phyloP scores from a whole-genome alignment of 2,329 filamentous ascomycete species.

The Leptographium procerum region DNA sequence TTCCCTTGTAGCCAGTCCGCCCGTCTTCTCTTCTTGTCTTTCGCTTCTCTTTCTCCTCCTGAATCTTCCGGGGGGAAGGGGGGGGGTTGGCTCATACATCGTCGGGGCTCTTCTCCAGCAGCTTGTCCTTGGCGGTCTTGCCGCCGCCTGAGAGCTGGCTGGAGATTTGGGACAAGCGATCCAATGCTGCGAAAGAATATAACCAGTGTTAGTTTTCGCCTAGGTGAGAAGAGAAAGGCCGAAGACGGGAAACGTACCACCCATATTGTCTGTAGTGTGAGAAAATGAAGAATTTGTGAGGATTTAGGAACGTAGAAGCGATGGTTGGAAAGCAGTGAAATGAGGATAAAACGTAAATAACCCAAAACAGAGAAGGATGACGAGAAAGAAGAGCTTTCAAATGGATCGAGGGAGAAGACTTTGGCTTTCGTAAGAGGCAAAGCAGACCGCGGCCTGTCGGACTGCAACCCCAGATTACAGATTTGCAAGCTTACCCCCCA shows the following conservation, averaged over 20 bases:
- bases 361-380: not conserved
- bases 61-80: not conserved
- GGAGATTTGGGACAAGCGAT: conserved; percentile 48
- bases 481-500: not conserved
- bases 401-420: not conserved
- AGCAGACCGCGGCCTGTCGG: not conserved
- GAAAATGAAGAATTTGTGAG: not conserved
- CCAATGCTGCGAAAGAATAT: conserved; percentile 32
- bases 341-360: too few relatives aligned
- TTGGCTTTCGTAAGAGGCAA: not conserved
- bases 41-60: not conserved
- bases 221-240: not conserved
- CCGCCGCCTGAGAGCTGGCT: conserved; percentile 42
- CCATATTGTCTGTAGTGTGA: conserved; percentile 10
- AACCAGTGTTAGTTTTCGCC: not conserved
- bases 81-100: conserved; percentile 43
- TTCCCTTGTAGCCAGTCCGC: too few relatives aligned
- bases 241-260: conserved; percentile 11
- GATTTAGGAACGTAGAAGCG: not conserved
- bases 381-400: not conserved
- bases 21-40: not conserved
- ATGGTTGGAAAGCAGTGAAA: not conserved
- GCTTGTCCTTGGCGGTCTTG: conserved; percentile 36
- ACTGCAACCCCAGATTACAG: conserved; percentile 1
- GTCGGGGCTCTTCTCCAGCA: conserved; percentile 55